Percentiles rank a stretch among this genome's conserved stretches.
These are phyloP conservation scores for Sporothrix inflata DNA, from an alignment of 2,329 filamentous ascomycete genomes.

Conservation along the genomic window DNA sequence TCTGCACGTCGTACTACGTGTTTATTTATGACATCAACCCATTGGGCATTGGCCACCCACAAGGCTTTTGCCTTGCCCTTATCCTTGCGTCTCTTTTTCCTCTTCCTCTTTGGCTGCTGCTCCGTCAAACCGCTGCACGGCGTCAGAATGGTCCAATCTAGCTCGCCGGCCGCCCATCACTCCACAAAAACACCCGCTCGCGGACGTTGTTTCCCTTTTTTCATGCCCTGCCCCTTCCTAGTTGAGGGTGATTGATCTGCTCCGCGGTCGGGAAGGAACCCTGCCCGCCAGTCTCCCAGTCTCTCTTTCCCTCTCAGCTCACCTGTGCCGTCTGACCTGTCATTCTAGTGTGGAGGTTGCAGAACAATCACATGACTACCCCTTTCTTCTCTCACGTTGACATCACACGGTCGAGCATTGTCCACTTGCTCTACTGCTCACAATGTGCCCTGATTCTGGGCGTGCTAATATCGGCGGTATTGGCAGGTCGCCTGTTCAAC, in stretches of 20 bases:
- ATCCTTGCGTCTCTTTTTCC: neutral
- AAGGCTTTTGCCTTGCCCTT: neutral
- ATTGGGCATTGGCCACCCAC: neutral
- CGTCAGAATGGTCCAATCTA: constrained; percentile 8
- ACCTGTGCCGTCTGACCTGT: neutral
- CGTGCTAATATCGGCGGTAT: neutral
- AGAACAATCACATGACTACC: neutral
- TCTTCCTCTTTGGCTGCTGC: neutral
- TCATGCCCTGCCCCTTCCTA: neutral
- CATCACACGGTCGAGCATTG: neutral
- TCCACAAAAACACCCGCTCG: constrained; percentile 2
- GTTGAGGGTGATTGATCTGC: neutral
- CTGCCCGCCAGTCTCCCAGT: neutral
- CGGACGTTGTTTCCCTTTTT: constrained; percentile 6
- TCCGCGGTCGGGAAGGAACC: constrained; percentile 7
- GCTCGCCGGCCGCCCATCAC: constrained; percentile 12
- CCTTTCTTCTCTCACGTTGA: neutral
- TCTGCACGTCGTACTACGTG: neutral
- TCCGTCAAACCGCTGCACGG: neutral
- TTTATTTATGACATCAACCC: constrained; percentile 16
- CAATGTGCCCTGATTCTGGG: neutral
- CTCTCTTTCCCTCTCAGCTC: neutral
- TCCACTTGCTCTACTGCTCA: neutral
- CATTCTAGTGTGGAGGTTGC: neutral
- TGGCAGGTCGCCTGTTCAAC: neutral